Evolutionary conservation across 495 filamentous ascomycete species (phyloP).

Genomic region (Trichoderma erinaceum): DNA sequence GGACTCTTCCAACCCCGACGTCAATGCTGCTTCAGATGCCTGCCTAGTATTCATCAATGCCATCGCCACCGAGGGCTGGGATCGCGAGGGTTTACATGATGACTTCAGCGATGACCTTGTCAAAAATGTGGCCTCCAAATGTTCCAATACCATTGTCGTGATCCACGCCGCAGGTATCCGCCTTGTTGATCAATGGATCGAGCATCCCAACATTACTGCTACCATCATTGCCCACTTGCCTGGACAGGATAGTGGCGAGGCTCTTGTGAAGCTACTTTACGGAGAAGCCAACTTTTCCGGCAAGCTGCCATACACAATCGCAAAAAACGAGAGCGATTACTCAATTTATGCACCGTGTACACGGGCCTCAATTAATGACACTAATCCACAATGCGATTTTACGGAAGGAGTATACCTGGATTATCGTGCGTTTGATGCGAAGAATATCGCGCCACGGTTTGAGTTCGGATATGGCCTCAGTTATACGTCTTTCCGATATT

Average conservation of each 20-base stretch:
- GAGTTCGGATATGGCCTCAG: slow-evolving; percentile 69
- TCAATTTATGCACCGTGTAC: slow-evolving; percentile 29
- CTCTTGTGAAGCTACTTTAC: slow-evolving; percentile 53
- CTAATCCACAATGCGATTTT: slow-evolving; percentile 60
- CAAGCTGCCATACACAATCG: slow-evolving; percentile 68
- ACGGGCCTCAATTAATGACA: slow-evolving; percentile 38
- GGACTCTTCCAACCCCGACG: slow-evolving; percentile 31
- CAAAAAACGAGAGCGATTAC: slow-evolving; percentile 57
- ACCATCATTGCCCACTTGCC: slow-evolving; percentile 57
- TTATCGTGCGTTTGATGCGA: slow-evolving; percentile 59
- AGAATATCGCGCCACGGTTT: slow-evolving; percentile 58
- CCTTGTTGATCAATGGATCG: slow-evolving; percentile 52
- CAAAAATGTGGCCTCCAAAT: slow-evolving; percentile 46
- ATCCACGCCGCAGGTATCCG: slow-evolving; percentile 55
- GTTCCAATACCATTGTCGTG: slow-evolving; percentile 57
- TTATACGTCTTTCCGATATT: slow-evolving; percentile 58
- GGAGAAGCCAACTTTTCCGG: slow-evolving; percentile 55
- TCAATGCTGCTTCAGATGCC: slow-evolving; percentile 52
- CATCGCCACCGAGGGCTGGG: slow-evolving; percentile 50
- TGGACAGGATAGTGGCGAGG: slow-evolving; percentile 53
- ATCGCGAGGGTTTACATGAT: slow-evolving; percentile 36
- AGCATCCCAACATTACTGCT: slow-evolving; percentile 58
- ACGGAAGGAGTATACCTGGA: slow-evolving; percentile 60
- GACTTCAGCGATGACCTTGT: slow-evolving; percentile 54
- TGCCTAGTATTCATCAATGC: slow-evolving; percentile 61